Evolutionary conservation across 352 stramenopile species (phyloP).

Genomic region (Pythium myriotylum): DNA sequence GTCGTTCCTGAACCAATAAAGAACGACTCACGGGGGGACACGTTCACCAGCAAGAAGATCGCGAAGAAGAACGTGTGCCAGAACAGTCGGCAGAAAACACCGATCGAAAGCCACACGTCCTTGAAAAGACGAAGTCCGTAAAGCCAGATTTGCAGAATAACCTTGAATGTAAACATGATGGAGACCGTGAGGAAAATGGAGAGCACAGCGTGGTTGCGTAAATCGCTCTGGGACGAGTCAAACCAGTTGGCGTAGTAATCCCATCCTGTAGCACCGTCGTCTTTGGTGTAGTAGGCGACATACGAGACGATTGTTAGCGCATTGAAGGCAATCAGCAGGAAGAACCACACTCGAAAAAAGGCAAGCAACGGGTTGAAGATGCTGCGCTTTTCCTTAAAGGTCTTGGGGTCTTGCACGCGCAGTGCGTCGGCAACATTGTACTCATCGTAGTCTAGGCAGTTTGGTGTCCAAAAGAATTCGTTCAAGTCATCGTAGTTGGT

Average conservation of each 20-base stretch:
- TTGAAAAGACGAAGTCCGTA: slow-evolving; percentile 68
- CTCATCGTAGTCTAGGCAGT: slow-evolving; percentile 74
- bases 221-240: slow-evolving; percentile 44
- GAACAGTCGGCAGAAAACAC: slow-evolving; percentile 64
- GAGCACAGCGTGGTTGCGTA: slow-evolving; percentile 72
- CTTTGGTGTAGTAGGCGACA: slow-evolving; percentile 67
- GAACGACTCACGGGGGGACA: slow-evolving; percentile 61
- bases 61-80: slow-evolving; percentile 80
- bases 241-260: slow-evolving; percentile 73
- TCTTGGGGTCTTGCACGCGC: slow-evolving; percentile 72
- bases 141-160: slow-evolving; percentile 78
- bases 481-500: slow-evolving; percentile 91
- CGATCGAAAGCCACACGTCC: slow-evolving; percentile 56
- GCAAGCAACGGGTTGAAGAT: slow-evolving; percentile 84
- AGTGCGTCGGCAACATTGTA: slow-evolving; percentile 67
- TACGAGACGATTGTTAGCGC: slow-evolving; percentile 67
- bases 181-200: slow-evolving; percentile 69
- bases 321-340: slow-evolving; percentile 77
- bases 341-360: slow-evolving; percentile 87
- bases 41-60: slow-evolving; percentile 58
- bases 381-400: slow-evolving; percentile 86
- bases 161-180: slow-evolving; percentile 61
- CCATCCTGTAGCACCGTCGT: slow-evolving; percentile 45
- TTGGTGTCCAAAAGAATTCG: slow-evolving; percentile 83
- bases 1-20: slow-evolving; percentile 50